Evolutionary conservation across 371 early-diverging fungal genomes (phyloP).

Genomic region (Conidiobolus incongruus): DNA sequence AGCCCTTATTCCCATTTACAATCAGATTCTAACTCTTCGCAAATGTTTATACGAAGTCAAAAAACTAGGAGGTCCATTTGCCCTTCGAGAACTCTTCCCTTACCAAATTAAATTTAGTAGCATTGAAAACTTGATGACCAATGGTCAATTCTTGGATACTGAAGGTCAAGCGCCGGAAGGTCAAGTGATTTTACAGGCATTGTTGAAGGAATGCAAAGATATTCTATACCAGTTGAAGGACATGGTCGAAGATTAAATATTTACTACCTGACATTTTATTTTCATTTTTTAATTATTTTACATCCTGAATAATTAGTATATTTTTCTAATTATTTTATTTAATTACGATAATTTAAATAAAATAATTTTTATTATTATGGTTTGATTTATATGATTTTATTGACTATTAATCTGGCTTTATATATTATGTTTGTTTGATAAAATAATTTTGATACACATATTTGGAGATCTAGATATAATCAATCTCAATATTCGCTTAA

Average conservation of each 20-base stretch:
- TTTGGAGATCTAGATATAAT: not conserved
- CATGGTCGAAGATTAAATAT: constrained; percentile 10
- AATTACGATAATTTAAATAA: too few relatives aligned
- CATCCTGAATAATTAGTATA: too few relatives aligned
- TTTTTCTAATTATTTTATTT: too few relatives aligned
- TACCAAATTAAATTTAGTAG: constrained; percentile 72
- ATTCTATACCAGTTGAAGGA: constrained; percentile 48
- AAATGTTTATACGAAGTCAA: constrained; percentile 58
- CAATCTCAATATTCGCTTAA: not conserved
- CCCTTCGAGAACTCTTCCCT: constrained; percentile 63
- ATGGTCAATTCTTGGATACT: constrained; percentile 70
- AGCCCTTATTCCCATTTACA: constrained; percentile 58
- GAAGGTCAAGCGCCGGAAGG: constrained; percentile 70
- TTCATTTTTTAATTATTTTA: too few relatives aligned
- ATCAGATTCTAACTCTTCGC: constrained; percentile 63
- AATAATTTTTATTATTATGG: too few relatives aligned
- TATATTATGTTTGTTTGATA: too few relatives aligned
- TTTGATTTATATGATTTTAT: too few relatives aligned
- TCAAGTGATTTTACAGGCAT: constrained; percentile 56
- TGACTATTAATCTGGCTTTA: too few relatives aligned
- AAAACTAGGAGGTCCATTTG: constrained; percentile 57
- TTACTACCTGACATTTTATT: not conserved
- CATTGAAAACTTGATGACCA: constrained; percentile 56
- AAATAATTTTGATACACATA: not conserved
- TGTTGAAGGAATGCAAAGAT: constrained; percentile 76